These are phyloP conservation scores for Ophiocytium majus DNA, from an alignment of 352 stramenopile genomes.

Conservation along the genomic window DNA sequence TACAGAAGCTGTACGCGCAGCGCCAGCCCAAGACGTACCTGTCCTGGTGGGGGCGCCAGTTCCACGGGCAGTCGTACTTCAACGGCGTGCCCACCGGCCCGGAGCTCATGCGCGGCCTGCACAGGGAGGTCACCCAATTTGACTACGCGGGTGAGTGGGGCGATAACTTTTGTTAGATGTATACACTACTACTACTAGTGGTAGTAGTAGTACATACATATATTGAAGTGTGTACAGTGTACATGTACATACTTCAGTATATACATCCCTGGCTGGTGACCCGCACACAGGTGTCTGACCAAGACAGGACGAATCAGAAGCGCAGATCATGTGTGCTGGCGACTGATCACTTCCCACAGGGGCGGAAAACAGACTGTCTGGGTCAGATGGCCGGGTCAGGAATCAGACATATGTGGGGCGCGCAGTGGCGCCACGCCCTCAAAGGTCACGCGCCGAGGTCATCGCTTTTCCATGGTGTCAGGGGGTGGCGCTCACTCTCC, in stretches of 20 bases:
- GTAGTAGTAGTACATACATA: background rate
- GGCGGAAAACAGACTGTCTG: too few species aligned
- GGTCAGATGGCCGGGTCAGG: too few species aligned
- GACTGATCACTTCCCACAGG: too few species aligned
- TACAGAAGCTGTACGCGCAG: background rate
- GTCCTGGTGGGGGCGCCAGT: slow-evolving; percentile 12
- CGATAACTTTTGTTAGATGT: background rate
- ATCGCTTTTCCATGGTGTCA: too few species aligned
- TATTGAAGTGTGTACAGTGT: background rate
- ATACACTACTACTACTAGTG: background rate
- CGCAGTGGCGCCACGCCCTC: too few species aligned
- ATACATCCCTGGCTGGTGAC: background rate
- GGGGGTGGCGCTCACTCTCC: too few species aligned
- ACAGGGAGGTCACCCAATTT: background rate
- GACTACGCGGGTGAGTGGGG: slow-evolving; percentile 14
- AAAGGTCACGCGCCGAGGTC: too few species aligned
- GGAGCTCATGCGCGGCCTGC: background rate
- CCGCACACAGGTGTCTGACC: background rate
- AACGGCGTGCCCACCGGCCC: background rate
- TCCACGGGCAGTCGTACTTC: background rate
- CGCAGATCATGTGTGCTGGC: background rate
- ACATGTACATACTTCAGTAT: background rate
- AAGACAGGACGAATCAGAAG: background rate
- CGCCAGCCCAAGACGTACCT: background rate
- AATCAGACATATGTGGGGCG: too few species aligned